Percentiles rank a stretch among this genome's conserved stretches.
Evolutionary conservation across 208 protist species (phyloP).

Genomic region (Angomonas desouzai): DNA sequence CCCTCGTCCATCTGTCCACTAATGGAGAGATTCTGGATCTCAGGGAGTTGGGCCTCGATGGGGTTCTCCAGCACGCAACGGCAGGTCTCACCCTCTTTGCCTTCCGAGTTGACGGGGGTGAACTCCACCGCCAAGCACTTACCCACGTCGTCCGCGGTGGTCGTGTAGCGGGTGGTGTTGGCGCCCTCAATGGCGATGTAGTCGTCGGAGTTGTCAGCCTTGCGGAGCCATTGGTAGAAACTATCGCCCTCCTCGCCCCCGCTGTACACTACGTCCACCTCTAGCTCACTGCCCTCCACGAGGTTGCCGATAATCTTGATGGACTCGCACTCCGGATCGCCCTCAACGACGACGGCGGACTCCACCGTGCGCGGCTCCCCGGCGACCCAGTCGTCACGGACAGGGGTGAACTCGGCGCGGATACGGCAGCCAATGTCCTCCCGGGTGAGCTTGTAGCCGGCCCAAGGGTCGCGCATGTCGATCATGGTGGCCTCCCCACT

Average conservation of each 20-base stretch:
- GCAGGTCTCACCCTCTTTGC: conserved; percentile 85
- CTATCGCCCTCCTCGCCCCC: conserved; percentile 86
- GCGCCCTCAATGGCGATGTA: conserved; percentile 83
- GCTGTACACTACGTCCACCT: conserved; percentile 79
- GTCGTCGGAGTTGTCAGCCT: conserved; percentile 47
- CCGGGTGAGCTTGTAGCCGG: conserved; percentile 72
- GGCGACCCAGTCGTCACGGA: conserved; percentile 86
- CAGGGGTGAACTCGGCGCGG: conserved; percentile 82
- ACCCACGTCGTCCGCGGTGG: conserved; percentile 80
- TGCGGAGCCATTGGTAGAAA: conserved; percentile 90
- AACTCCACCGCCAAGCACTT: conserved; percentile 88
- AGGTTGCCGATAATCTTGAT: conserved; percentile 90
- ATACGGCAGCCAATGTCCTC: conserved; percentile 85
- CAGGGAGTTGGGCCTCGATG: conserved; percentile 68
- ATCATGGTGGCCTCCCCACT: conserved; percentile 67
- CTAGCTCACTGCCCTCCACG: conserved; percentile 75
- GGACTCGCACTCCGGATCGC: conserved; percentile 77
- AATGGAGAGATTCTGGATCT: conserved; percentile 59
- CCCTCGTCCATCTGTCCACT: conserved; percentile 65
- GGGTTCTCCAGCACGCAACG: conserved; percentile 85
- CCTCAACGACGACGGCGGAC: conserved; percentile 55
- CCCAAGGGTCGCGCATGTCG: conserved; percentile 71
- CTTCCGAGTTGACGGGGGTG: conserved; percentile 82
- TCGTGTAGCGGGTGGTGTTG: conserved; percentile 70
- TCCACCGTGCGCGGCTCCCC: conserved; percentile 75